These are phyloP conservation scores for Eucalyptus shirleyi DNA, from an alignment of 345 rosid species.

Conservation along the genomic window DNA sequence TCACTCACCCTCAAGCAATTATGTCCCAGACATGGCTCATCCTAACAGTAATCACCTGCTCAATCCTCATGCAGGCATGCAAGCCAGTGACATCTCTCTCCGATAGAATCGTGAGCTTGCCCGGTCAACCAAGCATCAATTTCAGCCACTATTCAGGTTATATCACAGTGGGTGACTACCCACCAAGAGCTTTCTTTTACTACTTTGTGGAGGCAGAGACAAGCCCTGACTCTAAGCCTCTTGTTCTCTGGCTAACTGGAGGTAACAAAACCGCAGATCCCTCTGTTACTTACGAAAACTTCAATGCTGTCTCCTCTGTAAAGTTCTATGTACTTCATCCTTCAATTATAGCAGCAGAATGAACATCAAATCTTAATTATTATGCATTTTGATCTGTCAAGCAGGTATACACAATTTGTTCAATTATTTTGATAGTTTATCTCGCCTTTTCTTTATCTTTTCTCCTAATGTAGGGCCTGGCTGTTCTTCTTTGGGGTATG, in stretches of 20 bases:
- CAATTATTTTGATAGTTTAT: background rate
- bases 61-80: background rate
- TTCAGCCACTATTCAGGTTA: conserved; percentile 27
- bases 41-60: background rate
- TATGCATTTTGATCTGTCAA: background rate
- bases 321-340: background rate
- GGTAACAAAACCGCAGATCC: background rate
- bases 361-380: background rate
- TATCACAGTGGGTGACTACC: conserved; percentile 5
- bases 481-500: conserved; percentile 27
- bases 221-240: conserved; percentile 20
- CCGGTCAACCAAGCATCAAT: conserved; percentile 12
- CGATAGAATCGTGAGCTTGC: conserved; percentile 7
- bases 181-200: background rate
- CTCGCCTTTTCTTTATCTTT: background rate
- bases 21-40: background rate
- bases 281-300: background rate
- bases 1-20: background rate
- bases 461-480: conserved; percentile 16
- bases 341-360: background rate
- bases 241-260: conserved; percentile 33
- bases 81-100: background rate
- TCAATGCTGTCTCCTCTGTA: background rate
- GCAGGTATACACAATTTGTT: background rate
- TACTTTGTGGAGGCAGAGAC: conserved; percentile 16